phyloP scores from a whole-genome alignment of 768 basidiomycete genomes.

The Pleurotus tuoliensis region DNA sequence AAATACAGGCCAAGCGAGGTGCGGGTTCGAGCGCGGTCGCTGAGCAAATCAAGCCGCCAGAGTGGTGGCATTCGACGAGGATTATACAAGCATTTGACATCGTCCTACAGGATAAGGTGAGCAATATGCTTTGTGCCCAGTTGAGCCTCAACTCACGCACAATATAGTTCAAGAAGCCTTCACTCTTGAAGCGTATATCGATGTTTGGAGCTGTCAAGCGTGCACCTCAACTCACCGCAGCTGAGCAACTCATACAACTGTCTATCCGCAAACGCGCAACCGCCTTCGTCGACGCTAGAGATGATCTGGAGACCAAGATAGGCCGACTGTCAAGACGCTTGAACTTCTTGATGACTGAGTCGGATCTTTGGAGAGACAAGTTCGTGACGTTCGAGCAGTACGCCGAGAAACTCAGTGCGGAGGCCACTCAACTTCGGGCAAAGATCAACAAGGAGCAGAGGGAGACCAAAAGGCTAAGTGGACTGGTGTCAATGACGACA shows the following conservation, averaged over 20 bases:
- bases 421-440: conserved; percentile 77
- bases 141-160: neutral
- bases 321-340: conserved; percentile 80
- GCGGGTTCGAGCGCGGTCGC: conserved; percentile 79
- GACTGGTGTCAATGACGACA: conserved; percentile 71
- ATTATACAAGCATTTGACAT: conserved; percentile 89
- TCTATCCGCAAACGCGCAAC: conserved; percentile 93
- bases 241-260: conserved; percentile 82
- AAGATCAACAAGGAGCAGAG: conserved; percentile 91
- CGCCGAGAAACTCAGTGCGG: conserved; percentile 83
- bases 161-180: conserved; percentile 82
- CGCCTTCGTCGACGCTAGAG: conserved; percentile 89
- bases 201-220: conserved; percentile 69
- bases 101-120: conserved; percentile 81
- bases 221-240: conserved; percentile 66
- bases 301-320: conserved; percentile 92
- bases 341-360: conserved; percentile 90
- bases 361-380: conserved; percentile 88
- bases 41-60: conserved; percentile 85
- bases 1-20: conserved; percentile 82
- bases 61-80: conserved; percentile 92
- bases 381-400: conserved; percentile 94
- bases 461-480: conserved; percentile 82
- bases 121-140: conserved; percentile 8
- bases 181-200: conserved; percentile 79